Evolutionary conservation across 345 rosid genomes (phyloP).

Genomic region (Salix koriyanagi): DNA sequence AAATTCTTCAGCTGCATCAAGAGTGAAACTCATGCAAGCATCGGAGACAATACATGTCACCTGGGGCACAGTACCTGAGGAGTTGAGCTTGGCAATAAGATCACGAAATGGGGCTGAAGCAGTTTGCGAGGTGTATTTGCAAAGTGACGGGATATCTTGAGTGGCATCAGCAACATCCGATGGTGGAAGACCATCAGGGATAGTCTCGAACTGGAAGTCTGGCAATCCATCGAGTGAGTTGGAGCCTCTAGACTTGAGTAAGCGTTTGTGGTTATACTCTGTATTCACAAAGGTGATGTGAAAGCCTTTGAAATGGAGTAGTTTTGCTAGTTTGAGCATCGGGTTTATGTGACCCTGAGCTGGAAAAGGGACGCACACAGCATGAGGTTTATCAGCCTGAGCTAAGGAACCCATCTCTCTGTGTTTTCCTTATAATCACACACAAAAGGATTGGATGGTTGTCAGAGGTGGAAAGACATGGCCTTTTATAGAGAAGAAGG

Average conservation of each 20-base stretch:
- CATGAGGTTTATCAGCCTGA: slow-evolving; percentile 26
- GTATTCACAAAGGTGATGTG: slow-evolving; percentile 53
- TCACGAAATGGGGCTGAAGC: slow-evolving; percentile 13
- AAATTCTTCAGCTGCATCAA: slow-evolving; percentile 26
- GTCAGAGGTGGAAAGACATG: too few species aligned
- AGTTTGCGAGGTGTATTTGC: slow-evolving; percentile 7
- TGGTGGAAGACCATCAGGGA: slow-evolving; percentile 35
- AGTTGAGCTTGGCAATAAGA: slow-evolving; percentile 20
- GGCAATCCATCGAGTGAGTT: slow-evolving; percentile 17
- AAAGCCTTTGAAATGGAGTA: slow-evolving; percentile 43
- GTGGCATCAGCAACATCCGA: slow-evolving; percentile 14
- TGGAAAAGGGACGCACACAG: slow-evolving; percentile 50
- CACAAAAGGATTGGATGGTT: background rate
- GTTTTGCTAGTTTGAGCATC: slow-evolving; percentile 45
- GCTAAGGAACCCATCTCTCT: background rate
- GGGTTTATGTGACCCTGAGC: slow-evolving; percentile 56
- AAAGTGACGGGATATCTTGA: slow-evolving; percentile 24
- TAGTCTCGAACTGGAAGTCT: slow-evolving; percentile 25
- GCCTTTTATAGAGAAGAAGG: too few species aligned
- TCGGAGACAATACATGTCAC: slow-evolving; percentile 35
- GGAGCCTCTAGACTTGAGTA: slow-evolving; percentile 21
- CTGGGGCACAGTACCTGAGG: slow-evolving; percentile 4
- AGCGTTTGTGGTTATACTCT: slow-evolving; percentile 36
- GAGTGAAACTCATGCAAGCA: slow-evolving; percentile 32
- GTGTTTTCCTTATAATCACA: background rate